These are phyloP conservation scores for Verbena officinalis DNA, from an alignment of 257 asterid species.

Conservation along the genomic window DNA sequence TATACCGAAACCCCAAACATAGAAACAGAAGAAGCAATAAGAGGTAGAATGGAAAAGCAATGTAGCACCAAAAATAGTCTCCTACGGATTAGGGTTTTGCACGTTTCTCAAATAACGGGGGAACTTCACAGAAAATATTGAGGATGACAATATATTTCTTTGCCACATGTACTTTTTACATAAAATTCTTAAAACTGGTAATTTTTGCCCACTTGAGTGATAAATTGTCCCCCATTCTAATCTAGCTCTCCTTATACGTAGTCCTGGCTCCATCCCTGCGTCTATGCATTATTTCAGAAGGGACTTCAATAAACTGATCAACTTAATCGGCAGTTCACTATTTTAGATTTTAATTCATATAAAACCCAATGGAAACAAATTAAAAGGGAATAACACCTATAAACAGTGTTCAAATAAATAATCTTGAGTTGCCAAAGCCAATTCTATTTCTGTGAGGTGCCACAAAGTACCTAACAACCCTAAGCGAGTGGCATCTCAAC, in stretches of 20 bases:
- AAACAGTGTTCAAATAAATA: neutral
- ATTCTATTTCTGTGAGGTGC: neutral
- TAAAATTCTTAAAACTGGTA: too few species aligned
- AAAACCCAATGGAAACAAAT: slow-evolving; percentile 11
- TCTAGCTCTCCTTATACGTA: too few species aligned
- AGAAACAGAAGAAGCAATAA: neutral
- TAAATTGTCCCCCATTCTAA: too few species aligned
- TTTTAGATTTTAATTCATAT: slow-evolving; percentile 1
- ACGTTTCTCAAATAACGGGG: neutral
- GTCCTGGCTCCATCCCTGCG: too few species aligned
- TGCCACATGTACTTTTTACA: neutral
- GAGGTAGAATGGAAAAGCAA: neutral
- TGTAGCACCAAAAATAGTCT: neutral
- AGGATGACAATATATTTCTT: neutral
- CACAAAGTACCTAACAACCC: slow-evolving; percentile 2
- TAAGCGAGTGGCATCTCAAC: neutral
- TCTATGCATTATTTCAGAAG: neutral
- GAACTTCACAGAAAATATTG: neutral
- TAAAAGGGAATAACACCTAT: neutral
- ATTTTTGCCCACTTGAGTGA: too few species aligned
- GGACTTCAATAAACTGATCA: slow-evolving; percentile 4
- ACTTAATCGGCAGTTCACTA: neutral
- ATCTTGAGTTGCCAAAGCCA: neutral
- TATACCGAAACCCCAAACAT: neutral
- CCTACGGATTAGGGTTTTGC: neutral